Conservation (phyloP, 257 asterid species). For the Solanum sitiens region DNA sequence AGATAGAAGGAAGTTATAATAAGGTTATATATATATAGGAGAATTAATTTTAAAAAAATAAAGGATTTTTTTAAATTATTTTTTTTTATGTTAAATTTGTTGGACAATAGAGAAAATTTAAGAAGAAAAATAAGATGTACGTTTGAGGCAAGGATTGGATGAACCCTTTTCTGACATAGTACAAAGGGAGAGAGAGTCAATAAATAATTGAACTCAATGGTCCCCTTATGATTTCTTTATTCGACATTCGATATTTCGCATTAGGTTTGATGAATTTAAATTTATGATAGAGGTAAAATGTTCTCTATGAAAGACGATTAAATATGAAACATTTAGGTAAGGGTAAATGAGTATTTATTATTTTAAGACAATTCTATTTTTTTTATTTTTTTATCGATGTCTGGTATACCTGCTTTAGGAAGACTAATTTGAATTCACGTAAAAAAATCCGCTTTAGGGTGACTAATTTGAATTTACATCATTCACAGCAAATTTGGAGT, state of each 20-base stretch:
- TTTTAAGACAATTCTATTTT: no score
- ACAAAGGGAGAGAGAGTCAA: conserved; percentile 26
- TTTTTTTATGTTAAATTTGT: background rate
- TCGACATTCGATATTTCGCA: accelerated
- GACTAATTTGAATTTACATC: no score
- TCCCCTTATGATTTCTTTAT: conserved; percentile 19
- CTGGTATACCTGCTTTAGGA: no score
- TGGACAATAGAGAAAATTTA: conserved; percentile 1
- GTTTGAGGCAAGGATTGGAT: conserved; percentile 45
- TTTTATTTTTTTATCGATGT: no score
- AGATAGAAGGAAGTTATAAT: background rate
- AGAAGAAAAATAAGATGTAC: conserved; percentile 10
- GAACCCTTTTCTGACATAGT: conserved; percentile 36
- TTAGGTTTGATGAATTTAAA: background rate
- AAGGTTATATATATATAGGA: background rate
- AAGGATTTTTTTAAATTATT: background rate
- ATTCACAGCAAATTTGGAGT: background rate
- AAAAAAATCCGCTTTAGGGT: no score
- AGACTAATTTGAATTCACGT: no score
- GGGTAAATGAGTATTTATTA: no score
- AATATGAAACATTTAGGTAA: background rate
- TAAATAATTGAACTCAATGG: conserved; percentile 33
- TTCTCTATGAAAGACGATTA: no score
- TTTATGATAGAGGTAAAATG: background rate
- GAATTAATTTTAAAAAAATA: background rate